Conservation (phyloP, 1,139 yeast species). For the Blastobotrys malaysiensis region DNA sequence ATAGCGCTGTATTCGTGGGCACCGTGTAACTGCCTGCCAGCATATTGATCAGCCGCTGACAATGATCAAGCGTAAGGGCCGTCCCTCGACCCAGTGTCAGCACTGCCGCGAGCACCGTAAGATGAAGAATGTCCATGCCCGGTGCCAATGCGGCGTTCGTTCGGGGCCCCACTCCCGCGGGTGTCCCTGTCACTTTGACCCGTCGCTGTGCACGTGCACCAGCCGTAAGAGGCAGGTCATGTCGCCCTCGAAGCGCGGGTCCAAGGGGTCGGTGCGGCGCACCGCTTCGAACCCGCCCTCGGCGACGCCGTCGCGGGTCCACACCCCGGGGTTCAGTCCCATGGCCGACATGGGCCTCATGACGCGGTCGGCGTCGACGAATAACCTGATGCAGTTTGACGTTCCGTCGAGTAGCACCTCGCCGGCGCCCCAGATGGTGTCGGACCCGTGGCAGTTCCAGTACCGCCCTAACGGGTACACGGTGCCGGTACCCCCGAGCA, state of each 20-base stretch:
- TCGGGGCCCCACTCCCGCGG: constrained; percentile 36
- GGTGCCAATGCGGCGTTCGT: constrained; percentile 63
- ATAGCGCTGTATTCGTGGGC: constrained; percentile 87
- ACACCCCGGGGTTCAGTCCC: constrained; percentile 1
- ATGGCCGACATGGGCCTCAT: background rate
- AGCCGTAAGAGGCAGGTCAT: constrained; percentile 32
- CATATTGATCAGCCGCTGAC: constrained; percentile 88
- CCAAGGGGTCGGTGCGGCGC: constrained; percentile 7
- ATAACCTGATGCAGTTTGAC: constrained; percentile 1
- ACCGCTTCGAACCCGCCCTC: constrained; percentile 17
- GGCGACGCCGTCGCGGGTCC: constrained; percentile 7
- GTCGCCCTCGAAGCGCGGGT: background rate
- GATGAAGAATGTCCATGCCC: constrained; percentile 59
- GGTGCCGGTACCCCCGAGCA: background rate
- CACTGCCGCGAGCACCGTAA: constrained; percentile 83
- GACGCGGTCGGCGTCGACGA: constrained; percentile 3
- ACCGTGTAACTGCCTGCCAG: constrained; percentile 86
- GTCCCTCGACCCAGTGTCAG: constrained; percentile 88
- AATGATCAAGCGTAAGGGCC: constrained; percentile 92
- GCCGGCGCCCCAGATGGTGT: constrained; percentile 2
- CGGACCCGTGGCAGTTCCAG: background rate
- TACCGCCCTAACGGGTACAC: background rate
- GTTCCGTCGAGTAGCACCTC: background rate
- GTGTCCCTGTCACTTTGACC: constrained; percentile 51
- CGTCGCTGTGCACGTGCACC: constrained; percentile 55